Evolutionary conservation across 1,139 yeast species (phyloP).

Genomic region (Suhomyces yuchorum): DNA sequence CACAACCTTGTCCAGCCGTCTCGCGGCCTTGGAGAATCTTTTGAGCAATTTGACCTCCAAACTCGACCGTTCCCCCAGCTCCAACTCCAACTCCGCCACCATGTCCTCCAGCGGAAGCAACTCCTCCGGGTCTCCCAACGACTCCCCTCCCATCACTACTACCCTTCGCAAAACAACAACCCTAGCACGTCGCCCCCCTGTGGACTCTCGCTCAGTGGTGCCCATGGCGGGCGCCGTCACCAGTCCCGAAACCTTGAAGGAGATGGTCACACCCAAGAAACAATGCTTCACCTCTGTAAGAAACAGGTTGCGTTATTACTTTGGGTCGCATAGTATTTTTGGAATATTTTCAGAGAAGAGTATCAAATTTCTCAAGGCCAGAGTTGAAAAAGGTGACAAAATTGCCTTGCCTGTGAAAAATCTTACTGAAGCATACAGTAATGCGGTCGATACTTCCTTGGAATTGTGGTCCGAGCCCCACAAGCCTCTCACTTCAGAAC

Average conservation of each 20-base stretch:
- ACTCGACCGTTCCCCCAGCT: slow-evolving; percentile 4
- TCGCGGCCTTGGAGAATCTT: slow-evolving; percentile 17
- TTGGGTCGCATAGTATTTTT: slow-evolving; percentile 16
- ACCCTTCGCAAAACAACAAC: background rate
- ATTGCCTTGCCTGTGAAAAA: slow-evolving; percentile 13
- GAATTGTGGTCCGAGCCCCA: slow-evolving; percentile 10
- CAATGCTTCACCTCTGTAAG: background rate
- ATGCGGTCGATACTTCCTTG: slow-evolving; percentile 11
- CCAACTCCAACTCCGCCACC: background rate
- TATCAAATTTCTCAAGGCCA: slow-evolving; percentile 10
- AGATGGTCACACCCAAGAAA: slow-evolving; percentile 5
- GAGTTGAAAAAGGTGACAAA: slow-evolving; percentile 6
- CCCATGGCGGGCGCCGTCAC: slow-evolving; percentile 3
- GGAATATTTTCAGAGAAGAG: slow-evolving; percentile 14
- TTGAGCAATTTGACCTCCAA: slow-evolving; percentile 13
- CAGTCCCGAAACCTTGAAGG: slow-evolving; percentile 4
- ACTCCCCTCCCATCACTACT: background rate
- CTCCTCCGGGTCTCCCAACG: background rate
- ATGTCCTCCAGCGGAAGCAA: background rate
- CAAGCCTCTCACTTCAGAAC: background rate
- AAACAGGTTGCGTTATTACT: slow-evolving; percentile 8
- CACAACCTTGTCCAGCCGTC: slow-evolving; percentile 15
- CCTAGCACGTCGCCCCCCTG: background rate
- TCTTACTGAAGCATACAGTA: slow-evolving; percentile 10
- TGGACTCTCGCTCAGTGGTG: background rate